Base-by-base conservation (phyloP, 1,139 yeast genomes). In the Hansenula anomala region DNA sequence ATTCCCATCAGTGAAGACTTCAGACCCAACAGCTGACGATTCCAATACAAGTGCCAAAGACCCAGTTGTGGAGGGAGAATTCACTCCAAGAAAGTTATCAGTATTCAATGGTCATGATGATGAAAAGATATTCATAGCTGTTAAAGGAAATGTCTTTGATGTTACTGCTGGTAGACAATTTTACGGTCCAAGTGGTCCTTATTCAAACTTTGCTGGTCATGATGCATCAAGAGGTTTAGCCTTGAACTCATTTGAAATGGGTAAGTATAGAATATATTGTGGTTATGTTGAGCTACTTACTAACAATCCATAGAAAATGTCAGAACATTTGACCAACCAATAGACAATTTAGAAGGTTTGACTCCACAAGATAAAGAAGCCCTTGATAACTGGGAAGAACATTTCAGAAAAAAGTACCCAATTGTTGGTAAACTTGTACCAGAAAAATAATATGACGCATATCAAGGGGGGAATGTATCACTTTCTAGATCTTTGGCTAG, bases 101-200 rank as follows among this genome's bases (percentile, higher is more conserved):
- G 80, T 80, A 54, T 89, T 67, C 66, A 88, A 92, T 58, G 97
- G 98, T 1, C 75, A 67, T 34, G 89, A 84, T 48, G 81, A 79
- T 39, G 81, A 83, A 37, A 78, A 78, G 51, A 89, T 94, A 28
- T 81, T 83, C 56, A 77, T 92, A 52, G 95, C 88, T 0, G 88
- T 92, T 14, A 78, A 73, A 52, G 95, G 96, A 2, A 80, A 75
- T 33, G 96, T 92, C 5, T 92, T 76, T 57, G 96, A 92, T 57
- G 96, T 89, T 20, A 69, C 87, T 11, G 69, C 72, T 19, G 96
- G 96, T 0, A 77, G 89, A 46, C 73, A 78, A 37, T 92, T 92
- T 58, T 92, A 94, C 58, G 98, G 98, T 0, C 98, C 98, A 4
- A 89, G 94, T 18, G 97, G 97, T 0, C 96, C 97, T 0, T 92